phyloP scores from a whole-genome alignment of 75 land plant species.

The Larix kaempferi region DNA sequence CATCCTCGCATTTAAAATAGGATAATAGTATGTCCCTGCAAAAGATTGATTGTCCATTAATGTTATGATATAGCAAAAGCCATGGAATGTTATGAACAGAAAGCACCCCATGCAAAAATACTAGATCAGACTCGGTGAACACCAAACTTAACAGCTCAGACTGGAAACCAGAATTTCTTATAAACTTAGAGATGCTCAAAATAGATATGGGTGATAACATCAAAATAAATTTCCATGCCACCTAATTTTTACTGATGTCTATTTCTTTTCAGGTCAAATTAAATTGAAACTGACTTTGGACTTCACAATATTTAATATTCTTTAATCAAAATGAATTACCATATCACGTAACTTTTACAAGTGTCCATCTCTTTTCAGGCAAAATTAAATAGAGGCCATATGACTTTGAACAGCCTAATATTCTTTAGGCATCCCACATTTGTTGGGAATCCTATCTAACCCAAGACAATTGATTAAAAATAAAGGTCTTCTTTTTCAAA shows the following conservation, averaged over 20 bases:
- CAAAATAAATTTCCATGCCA: not conserved
- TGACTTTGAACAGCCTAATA: not conserved
- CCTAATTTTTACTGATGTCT: not conserved
- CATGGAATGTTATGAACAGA: not conserved
- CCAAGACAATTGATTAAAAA: not conserved
- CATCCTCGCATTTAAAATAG: slow-evolving; percentile 55
- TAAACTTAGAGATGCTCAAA: not conserved
- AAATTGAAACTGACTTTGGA: not conserved
- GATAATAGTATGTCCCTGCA: slow-evolving; percentile 76
- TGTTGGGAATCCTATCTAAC: not conserved
- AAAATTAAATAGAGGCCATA: not conserved
- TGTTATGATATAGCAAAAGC: not conserved
- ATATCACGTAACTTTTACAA: too few species aligned
- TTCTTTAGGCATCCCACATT: not conserved
- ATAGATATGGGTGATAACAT: not conserved
- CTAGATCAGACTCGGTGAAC: not conserved
- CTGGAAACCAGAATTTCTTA: not conserved
- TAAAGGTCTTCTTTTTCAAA: not conserved
- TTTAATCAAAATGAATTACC: too few species aligned
- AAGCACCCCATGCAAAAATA: not conserved
- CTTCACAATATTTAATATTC: not conserved
- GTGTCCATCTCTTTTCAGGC: not conserved
- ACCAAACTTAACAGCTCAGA: not conserved
- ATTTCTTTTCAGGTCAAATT: not conserved
- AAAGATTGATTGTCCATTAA: not conserved